A percentile compares a stretch with the other conserved stretches of the same genome.
These are phyloP conservation scores for Cryptococcus wingfieldii DNA, from an alignment of 1,284 basidiomycete genomes.

Conservation along the genomic window DNA sequence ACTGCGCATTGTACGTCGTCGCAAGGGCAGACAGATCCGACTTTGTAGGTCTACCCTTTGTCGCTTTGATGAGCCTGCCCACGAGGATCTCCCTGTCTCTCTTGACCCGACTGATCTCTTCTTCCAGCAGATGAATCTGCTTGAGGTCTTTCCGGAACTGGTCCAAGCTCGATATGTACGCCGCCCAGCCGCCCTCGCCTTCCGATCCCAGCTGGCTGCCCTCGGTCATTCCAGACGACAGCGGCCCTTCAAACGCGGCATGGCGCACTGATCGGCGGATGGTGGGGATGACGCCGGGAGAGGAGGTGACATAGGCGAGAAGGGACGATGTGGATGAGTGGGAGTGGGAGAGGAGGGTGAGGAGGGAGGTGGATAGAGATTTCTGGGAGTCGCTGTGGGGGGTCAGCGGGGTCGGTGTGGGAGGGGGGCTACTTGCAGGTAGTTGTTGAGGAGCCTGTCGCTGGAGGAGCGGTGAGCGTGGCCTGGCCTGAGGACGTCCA, in stretches of 20 bases:
- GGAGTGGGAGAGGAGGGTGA: constrained; percentile 48
- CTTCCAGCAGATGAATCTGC: constrained; percentile 48
- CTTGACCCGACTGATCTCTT: constrained; percentile 47
- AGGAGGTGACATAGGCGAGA: constrained; percentile 49
- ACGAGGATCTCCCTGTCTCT: constrained; percentile 49
- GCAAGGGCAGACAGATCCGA: constrained; percentile 43
- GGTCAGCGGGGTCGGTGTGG: constrained; percentile 7
- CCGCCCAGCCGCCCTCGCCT: constrained; percentile 43
- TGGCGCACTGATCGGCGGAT: constrained; percentile 46
- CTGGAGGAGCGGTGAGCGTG: constrained; percentile 46
- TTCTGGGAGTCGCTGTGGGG: constrained; percentile 46
- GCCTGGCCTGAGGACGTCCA: constrained; percentile 43
- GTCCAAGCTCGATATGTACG: constrained; percentile 43
- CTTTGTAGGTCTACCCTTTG: constrained; percentile 45
- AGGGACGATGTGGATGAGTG: constrained; percentile 49
- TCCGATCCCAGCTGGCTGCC: constrained; percentile 8
- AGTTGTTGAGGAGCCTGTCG: constrained; percentile 48
- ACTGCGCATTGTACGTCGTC: constrained; percentile 14
- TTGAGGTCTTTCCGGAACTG: constrained; percentile 48
- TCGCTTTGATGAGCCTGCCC: constrained; percentile 47
- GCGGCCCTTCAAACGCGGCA: constrained; percentile 48
- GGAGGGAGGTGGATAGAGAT: constrained; percentile 40
- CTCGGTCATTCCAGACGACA: constrained; percentile 28
- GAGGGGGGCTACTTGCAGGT: constrained; percentile 35
- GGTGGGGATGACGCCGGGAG: constrained; percentile 44